Evolutionary conservation across 2,329 filamentous ascomycete species (phyloP), one percentile per base, ranked within the genome.

Genomic region (Gaeumannomyces tritici): DNA sequence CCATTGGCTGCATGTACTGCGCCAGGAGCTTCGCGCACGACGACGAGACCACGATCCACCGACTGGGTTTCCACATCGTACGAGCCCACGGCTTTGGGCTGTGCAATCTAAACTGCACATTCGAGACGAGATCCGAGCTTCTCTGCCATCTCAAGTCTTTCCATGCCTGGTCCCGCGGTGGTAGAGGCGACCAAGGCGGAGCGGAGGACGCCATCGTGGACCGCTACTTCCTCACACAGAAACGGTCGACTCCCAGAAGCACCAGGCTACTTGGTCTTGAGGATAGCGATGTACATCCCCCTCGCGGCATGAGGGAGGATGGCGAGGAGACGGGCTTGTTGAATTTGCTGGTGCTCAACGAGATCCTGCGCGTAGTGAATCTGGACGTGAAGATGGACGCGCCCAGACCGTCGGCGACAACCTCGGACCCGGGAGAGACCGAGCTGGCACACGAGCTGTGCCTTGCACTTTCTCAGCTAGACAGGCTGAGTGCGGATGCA

Each of bases 101-200:
- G 51, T 61, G 60, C 29, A 61, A 61, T 29, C 54, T 61, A 4
- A 61, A 61, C 47, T 57, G 60, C n/a, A 61, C 59, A n/a, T 61
- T 61, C 24, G 18, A 26, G 26, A 26, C 35, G 3, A 26, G 51
- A 12, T 26, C 26, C 18, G 59, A 28, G 9, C 59, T 61, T 12
- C 26, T 61, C 26, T 24, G 18, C 27, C 59, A 61, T 31, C 42
- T 61, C 5, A 54, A 35, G 8, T 35, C 26, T 26, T 61, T 61
- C 13, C 59, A 61, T 27, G 27, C 26, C 27, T 61, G 59, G 59
- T 54, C 59, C 18, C 42, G 59, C 15, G 31, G 27, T 12, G 35
- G 35, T 1, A 13, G 35, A 6, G 35, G 35, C 11, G 42, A 24
- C 4, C n/a, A 61, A 12, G 47, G 51, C 27, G 35, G 51, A 24